Evolutionary conservation across 441 rosid genomes (phyloP).

Genomic region (Daphne laureola): DNA sequence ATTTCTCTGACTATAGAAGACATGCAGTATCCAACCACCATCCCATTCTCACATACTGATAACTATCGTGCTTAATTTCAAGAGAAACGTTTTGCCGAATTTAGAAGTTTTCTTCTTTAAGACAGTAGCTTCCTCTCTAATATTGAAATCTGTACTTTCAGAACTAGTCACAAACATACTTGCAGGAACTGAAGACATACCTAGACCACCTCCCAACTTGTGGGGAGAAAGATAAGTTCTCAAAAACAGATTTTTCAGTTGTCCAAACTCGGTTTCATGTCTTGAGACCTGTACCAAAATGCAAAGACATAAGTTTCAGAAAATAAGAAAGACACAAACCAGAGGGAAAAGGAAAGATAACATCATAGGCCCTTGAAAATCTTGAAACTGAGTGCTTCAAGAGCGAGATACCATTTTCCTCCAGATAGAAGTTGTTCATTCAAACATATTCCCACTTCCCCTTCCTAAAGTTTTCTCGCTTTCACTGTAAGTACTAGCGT

Average conservation of each 20-base stretch:
- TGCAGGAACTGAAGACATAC: constrained; percentile 17
- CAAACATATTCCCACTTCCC: too few relatives aligned
- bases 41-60: too few relatives aligned
- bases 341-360: not conserved
- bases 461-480: too few relatives aligned
- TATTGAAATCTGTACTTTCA: too few relatives aligned
- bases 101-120: too few relatives aligned
- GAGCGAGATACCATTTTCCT: not conserved
- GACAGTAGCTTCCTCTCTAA: too few relatives aligned
- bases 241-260: constrained; percentile 30
- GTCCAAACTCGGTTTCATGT: constrained; percentile 41
- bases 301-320: not conserved
- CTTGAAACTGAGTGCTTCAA: not conserved
- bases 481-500: too few relatives aligned
- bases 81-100: too few relatives aligned
- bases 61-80: too few relatives aligned
- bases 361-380: not conserved
- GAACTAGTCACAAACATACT: not conserved
- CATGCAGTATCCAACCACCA: too few relatives aligned
- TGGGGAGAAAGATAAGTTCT: constrained; percentile 34
- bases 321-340: constrained; percentile 5
- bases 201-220: constrained; percentile 34
- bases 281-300: constrained; percentile 41
- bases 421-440: not conserved
- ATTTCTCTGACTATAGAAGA: too few relatives aligned